Evolutionary conservation across 2,329 filamentous ascomycete species (phyloP).

Genomic region (Colletotrichum tamarilloi): DNA sequence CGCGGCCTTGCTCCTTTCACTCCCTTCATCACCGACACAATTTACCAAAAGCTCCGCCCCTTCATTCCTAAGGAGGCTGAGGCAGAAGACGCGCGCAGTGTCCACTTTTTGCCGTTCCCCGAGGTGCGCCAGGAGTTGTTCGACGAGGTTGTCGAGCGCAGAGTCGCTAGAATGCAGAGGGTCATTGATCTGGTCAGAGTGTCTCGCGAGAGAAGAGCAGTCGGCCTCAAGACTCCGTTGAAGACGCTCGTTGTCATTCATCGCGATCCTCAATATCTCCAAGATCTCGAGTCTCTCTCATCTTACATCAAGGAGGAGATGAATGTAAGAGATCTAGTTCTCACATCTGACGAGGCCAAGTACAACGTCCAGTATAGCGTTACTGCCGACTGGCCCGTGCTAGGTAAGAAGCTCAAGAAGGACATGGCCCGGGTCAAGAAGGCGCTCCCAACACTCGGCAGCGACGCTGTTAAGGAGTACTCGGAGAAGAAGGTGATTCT

Average conservation of each 20-base stretch:
- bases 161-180: conserved; percentile 91
- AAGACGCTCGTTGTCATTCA: conserved; percentile 93
- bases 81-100: conserved; percentile 81
- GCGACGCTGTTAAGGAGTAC: conserved; percentile 84
- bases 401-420: conserved; percentile 98
- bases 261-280: conserved; percentile 82
- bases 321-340: conserved; percentile 86
- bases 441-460: conserved; percentile 82
- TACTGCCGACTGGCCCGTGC: conserved; percentile 89
- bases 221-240: conserved; percentile 90
- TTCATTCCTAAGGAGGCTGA: conserved; percentile 79
- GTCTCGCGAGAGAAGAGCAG: conserved; percentile 84
- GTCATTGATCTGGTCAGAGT: conserved; percentile 93
- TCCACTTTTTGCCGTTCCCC: conserved; percentile 93
- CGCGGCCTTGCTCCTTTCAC: conserved; percentile 93
- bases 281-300: conserved; percentile 87
- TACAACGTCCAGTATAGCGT: conserved; percentile 95
- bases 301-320: conserved; percentile 93
- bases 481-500: conserved; percentile 78
- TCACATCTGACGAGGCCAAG: conserved; percentile 87
- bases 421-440: conserved; percentile 93
- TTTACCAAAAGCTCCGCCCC: conserved; percentile 85
- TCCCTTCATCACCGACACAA: conserved; percentile 94
- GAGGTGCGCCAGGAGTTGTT: conserved; percentile 90
- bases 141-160: conserved; percentile 85